A percentile compares a stretch with the other conserved stretches of the same genome.
These are phyloP conservation scores for Sporothrix dimorphospora DNA, from an alignment of 2,329 filamentous ascomycete species.

Conservation along the genomic window DNA sequence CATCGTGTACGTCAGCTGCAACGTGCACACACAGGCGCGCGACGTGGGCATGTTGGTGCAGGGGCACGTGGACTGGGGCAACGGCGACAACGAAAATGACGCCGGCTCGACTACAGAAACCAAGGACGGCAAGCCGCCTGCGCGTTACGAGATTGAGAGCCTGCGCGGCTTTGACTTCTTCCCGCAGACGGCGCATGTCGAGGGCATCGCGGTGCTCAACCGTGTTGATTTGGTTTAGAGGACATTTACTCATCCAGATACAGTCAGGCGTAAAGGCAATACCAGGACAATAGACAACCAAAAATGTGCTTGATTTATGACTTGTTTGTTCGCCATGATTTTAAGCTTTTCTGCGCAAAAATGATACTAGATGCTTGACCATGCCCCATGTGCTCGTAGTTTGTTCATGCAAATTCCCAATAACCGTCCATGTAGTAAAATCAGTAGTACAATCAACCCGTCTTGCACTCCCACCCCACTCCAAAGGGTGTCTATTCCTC, in stretches of 20 bases:
- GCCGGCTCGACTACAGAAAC: conserved; percentile 40
- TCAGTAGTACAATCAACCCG: no score
- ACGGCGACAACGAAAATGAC: conserved; percentile 37
- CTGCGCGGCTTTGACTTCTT: conserved; percentile 96
- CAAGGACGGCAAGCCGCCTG: conserved; percentile 41
- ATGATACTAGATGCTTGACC: neutral
- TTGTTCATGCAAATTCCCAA: conserved; percentile 15
- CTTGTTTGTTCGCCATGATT: neutral
- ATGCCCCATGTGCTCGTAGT: neutral
- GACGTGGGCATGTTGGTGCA: conserved; percentile 87
- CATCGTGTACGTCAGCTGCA: conserved; percentile 94
- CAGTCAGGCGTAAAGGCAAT: neutral
- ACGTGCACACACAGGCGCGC: conserved; percentile 94
- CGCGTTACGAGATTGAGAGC: conserved; percentile 83
- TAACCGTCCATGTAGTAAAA: neutral
- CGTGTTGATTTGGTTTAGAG: conserved; percentile 49
- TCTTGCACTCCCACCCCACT: neutral
- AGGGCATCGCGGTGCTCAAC: conserved; percentile 68
- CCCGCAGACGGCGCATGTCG: conserved; percentile 77
- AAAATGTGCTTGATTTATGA: conserved; percentile 3
- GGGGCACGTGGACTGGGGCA: conserved; percentile 53
- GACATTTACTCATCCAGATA: neutral
- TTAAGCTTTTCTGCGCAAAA: neutral
- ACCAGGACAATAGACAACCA: neutral
- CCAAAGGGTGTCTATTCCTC: neutral